Base-by-base conservation (phyloP, 257 asterid species). In the Salvia rosmarinus region DNA sequence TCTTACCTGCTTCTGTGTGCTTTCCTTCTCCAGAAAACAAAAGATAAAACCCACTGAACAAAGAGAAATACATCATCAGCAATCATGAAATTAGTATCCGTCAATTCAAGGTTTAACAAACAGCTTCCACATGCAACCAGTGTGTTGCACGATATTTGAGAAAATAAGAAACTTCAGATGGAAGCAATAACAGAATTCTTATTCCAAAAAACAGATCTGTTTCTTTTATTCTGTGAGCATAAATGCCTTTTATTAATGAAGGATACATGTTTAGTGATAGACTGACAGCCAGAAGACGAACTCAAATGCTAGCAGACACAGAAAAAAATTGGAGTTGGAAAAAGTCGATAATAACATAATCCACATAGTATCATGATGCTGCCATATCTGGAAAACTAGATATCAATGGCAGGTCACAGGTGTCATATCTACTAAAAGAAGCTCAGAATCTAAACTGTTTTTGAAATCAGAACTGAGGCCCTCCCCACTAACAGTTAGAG, bases 1-100 rank as follows among this genome's bases (percentile, higher is more conserved):
- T 37, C 95, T 78, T 77, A 95, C 99, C 80, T 95, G 98, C 89
- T 84, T 82, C 85, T 85, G 71, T 85, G 86, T 32, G 99, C 89
- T 82, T 82, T 91, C 75, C 82, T 85, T 85, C 90, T 91, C 98
- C 99, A 95, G 74, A 83, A 80, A 63, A 88, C 84, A 52, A 87
- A 78, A 71, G 97, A 83, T 17, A 82, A 28, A 37, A 86, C 60
- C 97, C 93, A 90, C 99, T 95, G 90, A 61, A 75, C 59, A 82
- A 64, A 72, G 59, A 82, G 55, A 81, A 54, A 57, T 20, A 72
- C 57, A 40, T 58, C 3, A 67, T 90, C 81, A 89, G 83, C 75
- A 75, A n/a, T 64, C 14, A 34, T n/a, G 66, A 40, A 16, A 58
- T 20, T 25, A 54, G 40, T 37, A 14, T 64, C 30, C 30, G 1